These are phyloP conservation scores for Oleoguttula mirabilis DNA, from an alignment of 495 filamentous ascomycete genomes.

Conservation along the genomic window DNA sequence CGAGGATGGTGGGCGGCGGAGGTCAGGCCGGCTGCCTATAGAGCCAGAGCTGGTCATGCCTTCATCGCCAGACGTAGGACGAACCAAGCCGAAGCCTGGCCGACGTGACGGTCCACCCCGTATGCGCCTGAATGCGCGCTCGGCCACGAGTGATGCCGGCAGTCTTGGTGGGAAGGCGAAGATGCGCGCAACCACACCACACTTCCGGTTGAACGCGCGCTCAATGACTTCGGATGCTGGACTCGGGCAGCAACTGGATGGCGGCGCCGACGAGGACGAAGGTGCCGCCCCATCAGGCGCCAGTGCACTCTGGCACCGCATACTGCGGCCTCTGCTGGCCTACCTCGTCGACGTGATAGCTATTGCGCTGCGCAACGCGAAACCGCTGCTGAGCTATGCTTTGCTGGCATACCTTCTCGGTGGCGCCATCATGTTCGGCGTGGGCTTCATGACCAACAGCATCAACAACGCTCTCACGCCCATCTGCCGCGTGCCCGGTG, in stretches of 20 bases:
- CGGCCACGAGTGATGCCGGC: constrained; percentile 13
- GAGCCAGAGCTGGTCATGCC: constrained; percentile 42
- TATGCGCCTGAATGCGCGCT: constrained; percentile 16
- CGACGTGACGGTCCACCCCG: constrained; percentile 10
- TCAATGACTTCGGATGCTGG: constrained; percentile 18
- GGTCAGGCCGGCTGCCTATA: constrained; percentile 16
- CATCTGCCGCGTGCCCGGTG: constrained; percentile 52
- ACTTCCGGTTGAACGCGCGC: constrained; percentile 6
- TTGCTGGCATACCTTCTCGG: constrained; percentile 41
- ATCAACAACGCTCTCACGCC: constrained; percentile 42
- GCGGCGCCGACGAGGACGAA: constrained; percentile 3
- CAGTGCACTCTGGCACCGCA: constrained; percentile 5
- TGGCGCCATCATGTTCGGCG: constrained; percentile 36
- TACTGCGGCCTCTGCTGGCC: constrained; percentile 25
- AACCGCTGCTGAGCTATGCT: constrained; percentile 43
- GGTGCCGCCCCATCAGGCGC: background rate
- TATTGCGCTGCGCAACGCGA: constrained; percentile 38
- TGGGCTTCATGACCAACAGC: constrained; percentile 39
- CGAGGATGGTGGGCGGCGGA: constrained; percentile 14
- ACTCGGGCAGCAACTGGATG: constrained; percentile 6
- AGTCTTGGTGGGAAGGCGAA: constrained; percentile 1
- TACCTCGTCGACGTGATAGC: constrained; percentile 41
- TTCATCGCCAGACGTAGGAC: constrained; percentile 23
- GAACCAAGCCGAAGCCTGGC: background rate
- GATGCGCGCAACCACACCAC: constrained; percentile 11